Conservation (phyloP, 331 rosid species). For the Malus hybrid region DNA sequence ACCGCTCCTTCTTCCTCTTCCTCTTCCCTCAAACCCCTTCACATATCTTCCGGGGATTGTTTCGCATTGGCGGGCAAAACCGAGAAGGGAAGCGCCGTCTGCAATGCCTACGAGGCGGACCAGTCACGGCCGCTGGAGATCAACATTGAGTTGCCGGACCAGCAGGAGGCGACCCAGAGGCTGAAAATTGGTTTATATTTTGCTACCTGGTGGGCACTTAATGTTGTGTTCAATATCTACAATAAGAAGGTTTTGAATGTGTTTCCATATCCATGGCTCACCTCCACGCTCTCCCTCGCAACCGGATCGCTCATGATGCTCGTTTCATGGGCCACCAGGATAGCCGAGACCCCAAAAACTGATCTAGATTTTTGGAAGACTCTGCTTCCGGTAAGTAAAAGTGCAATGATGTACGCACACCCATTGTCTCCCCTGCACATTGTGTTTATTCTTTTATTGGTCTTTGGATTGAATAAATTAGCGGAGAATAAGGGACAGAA, state of each 20-base stretch:
- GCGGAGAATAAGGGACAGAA: not conserved
- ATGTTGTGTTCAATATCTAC: conserved; percentile 76
- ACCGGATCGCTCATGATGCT: conserved; percentile 83
- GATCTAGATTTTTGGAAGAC: conserved; percentile 62
- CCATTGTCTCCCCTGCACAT: not conserved
- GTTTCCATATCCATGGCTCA: conserved; percentile 84
- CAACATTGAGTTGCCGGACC: conserved; percentile 37
- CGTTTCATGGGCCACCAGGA: conserved; percentile 59
- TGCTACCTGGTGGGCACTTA: conserved; percentile 81
- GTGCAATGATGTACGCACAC: not conserved
- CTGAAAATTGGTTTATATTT: conserved; percentile 57
- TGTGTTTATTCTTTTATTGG: too few species aligned
- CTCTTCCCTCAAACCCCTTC: conserved; percentile 27
- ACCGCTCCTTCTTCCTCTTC: conserved; percentile 11
- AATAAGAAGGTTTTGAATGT: conserved; percentile 81
- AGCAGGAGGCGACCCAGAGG: conserved; percentile 41
- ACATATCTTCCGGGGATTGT: conserved; percentile 32
- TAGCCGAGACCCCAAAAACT: conserved; percentile 58
- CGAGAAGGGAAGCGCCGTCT: conserved; percentile 21
- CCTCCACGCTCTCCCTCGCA: conserved; percentile 69
- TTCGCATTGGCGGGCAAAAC: conserved; percentile 22
- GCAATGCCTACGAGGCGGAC: conserved; percentile 68
- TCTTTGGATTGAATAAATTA: not conserved
- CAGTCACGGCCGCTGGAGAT: conserved; percentile 51
- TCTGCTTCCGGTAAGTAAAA: conserved; percentile 51